phyloP scores from a whole-genome alignment of 495 filamentous ascomycete species.

The Hamigera avellanea region DNA sequence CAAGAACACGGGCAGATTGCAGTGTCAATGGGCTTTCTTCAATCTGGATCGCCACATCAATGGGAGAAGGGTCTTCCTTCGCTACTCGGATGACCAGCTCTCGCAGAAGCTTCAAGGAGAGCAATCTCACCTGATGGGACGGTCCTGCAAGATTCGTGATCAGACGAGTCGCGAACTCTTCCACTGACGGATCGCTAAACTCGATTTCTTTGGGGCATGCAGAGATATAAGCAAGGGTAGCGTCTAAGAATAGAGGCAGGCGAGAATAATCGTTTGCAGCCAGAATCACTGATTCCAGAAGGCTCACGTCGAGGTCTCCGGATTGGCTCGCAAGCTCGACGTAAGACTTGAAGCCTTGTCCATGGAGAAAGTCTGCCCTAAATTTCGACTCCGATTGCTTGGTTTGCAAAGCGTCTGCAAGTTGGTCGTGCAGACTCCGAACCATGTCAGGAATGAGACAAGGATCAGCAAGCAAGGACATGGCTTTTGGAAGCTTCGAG shows the following conservation, averaged over 20 bases:
- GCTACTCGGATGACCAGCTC: constrained; percentile 22
- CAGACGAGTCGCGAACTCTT: constrained; percentile 48
- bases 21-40: constrained; percentile 69
- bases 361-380: constrained; percentile 22
- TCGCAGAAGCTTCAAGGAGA: constrained; percentile 56
- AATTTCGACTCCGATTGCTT: constrained; percentile 5
- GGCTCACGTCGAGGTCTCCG: constrained; percentile 32
- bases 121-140: constrained; percentile 57
- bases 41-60: constrained; percentile 48
- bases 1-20: constrained; percentile 59
- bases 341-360: constrained; percentile 37
- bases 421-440: constrained; percentile 20
- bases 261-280: constrained; percentile 51
- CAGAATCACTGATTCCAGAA: constrained; percentile 46
- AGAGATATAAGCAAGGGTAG: constrained; percentile 47
- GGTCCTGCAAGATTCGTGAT: constrained; percentile 59
- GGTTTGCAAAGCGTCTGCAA: constrained; percentile 15
- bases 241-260: constrained; percentile 55
- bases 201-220: constrained; percentile 29
- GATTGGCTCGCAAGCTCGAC: constrained; percentile 22
- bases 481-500: constrained; percentile 24
- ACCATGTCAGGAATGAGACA: constrained; percentile 23
- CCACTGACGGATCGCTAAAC: constrained; percentile 30
- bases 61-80: constrained; percentile 27
- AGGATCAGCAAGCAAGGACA: constrained; percentile 26